These are phyloP conservation scores for Haematococcus sp. DNA, from an alignment of 139 green algal species.

Conservation along the genomic window DNA sequence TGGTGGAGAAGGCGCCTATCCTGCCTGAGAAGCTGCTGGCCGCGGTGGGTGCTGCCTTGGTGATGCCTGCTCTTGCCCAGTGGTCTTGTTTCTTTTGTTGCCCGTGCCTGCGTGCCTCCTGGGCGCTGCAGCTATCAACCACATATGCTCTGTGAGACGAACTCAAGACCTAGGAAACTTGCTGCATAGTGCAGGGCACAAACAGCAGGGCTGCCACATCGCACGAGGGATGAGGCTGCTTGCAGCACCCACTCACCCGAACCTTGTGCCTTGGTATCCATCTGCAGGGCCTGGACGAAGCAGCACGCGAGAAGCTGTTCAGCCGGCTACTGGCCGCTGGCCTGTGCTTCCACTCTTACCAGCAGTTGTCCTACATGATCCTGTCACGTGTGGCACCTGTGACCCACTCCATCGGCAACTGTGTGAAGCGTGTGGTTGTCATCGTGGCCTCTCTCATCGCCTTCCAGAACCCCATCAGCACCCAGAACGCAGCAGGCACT, in stretches of 20 bases:
- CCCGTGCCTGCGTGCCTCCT: too few relatives aligned
- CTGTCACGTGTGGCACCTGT: constrained; percentile 14
- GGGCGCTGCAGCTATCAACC: too few relatives aligned
- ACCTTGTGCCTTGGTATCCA: neutral
- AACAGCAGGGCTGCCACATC: too few relatives aligned
- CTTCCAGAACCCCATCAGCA: constrained; percentile 85
- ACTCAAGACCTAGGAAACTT: too few relatives aligned
- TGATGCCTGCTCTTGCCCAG: too few relatives aligned
- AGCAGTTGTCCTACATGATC: constrained; percentile 81
- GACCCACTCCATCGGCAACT: constrained; percentile 89
- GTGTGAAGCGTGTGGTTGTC: constrained; percentile 96
- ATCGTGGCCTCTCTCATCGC: constrained; percentile 89
- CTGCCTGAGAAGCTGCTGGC: constrained; percentile 52
- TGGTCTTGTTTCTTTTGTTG: too few relatives aligned
- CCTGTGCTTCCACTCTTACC: constrained; percentile 95
- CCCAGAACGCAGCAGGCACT: constrained; percentile 70
- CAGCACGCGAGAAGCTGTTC: constrained; percentile 36
- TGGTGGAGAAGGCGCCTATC: constrained; percentile 53
- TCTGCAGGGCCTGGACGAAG: constrained; percentile 33
- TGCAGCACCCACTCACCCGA: too few relatives aligned
- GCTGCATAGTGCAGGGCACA: too few relatives aligned
- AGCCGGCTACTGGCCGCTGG: constrained; percentile 57
- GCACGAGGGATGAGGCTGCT: too few relatives aligned
- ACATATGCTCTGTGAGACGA: too few relatives aligned
- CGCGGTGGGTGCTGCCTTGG: constrained; percentile 28